These are phyloP conservation scores for Nepenthes mirabilis DNA, from an alignment of 148 eudicot species.

Conservation along the genomic window DNA sequence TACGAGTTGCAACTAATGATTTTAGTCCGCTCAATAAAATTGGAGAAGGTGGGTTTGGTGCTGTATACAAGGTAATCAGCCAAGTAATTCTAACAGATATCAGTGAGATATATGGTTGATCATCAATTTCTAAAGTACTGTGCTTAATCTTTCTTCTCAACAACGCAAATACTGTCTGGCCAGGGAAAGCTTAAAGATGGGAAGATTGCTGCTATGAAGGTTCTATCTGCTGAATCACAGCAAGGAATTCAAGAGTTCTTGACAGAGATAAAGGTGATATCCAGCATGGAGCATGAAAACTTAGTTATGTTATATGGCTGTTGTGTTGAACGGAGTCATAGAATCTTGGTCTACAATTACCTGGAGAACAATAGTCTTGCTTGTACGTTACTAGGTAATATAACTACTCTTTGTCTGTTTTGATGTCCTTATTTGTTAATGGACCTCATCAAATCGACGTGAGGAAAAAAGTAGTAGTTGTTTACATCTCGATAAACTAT, in stretches of 20 bases:
- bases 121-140: background rate
- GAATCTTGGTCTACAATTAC: conserved; percentile 43
- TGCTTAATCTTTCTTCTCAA: background rate
- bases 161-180: background rate
- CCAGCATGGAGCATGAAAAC: conserved; percentile 32
- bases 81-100: background rate
- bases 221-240: conserved; percentile 34
- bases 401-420: background rate
- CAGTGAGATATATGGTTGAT: too few species aligned
- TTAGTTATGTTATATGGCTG: conserved; percentile 43
- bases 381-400: conserved; percentile 31
- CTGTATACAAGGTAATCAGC: conserved; percentile 28
- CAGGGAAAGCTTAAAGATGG: conserved; percentile 46
- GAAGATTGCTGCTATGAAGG: conserved; percentile 39
- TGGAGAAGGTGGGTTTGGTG: conserved; percentile 45
- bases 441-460: background rate
- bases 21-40: conserved; percentile 21
- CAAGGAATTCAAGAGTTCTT: conserved; percentile 41
- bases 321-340: conserved; percentile 31
- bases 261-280: conserved; percentile 36
- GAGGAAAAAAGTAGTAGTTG: background rate
- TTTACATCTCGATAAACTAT: background rate
- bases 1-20: conserved; percentile 30
- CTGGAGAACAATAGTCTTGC: conserved; percentile 47
- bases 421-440: background rate